Evolutionary conservation across 2,329 filamentous ascomycete genomes (phyloP).

Genomic region (Aspergillus fructus): DNA sequence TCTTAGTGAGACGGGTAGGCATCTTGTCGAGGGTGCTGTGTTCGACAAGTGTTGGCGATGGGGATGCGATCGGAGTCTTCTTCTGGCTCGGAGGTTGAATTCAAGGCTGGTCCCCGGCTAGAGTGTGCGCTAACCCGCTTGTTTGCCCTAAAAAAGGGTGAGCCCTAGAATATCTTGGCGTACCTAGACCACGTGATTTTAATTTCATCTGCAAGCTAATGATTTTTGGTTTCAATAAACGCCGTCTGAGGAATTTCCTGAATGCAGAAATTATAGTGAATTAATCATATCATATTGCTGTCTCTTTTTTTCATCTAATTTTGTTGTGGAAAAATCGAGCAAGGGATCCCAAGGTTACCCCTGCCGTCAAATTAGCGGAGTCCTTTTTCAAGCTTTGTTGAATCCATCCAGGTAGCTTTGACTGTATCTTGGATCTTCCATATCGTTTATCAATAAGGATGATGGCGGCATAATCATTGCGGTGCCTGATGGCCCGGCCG

Average conservation of each 20-base stretch:
- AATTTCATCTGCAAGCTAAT: not conserved
- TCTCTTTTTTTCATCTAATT: not conserved
- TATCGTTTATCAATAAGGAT: slow-evolving; percentile 81
- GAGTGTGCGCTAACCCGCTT: slow-evolving; percentile 40
- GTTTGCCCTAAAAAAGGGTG: slow-evolving; percentile 37
- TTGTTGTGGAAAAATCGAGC: slow-evolving; percentile 32
- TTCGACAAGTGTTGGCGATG: slow-evolving; percentile 43
- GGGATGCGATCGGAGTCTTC: slow-evolving; percentile 30
- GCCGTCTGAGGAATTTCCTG: too few species aligned
- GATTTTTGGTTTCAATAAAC: not conserved
- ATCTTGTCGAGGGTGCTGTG: slow-evolving; percentile 46
- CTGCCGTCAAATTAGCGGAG: slow-evolving; percentile 23
- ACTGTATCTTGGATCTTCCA: slow-evolving; percentile 67
- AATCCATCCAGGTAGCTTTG: slow-evolving; percentile 90
- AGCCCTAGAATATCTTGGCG: slow-evolving; percentile 13
- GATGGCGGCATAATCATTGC: slow-evolving; percentile 85
- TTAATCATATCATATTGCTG: not conserved
- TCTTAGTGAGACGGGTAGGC: slow-evolving; percentile 53
- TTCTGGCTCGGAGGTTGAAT: slow-evolving; percentile 37
- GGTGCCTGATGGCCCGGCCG: slow-evolving; percentile 85
- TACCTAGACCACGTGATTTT: not conserved
- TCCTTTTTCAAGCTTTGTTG: slow-evolving; percentile 58
- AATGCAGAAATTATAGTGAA: not conserved
- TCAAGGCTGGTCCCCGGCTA: slow-evolving; percentile 32
- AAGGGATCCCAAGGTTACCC: slow-evolving; percentile 28